Conservation (phyloP, 2,329 filamentous ascomycete species). For the Colletotrichum tropicale region DNA sequence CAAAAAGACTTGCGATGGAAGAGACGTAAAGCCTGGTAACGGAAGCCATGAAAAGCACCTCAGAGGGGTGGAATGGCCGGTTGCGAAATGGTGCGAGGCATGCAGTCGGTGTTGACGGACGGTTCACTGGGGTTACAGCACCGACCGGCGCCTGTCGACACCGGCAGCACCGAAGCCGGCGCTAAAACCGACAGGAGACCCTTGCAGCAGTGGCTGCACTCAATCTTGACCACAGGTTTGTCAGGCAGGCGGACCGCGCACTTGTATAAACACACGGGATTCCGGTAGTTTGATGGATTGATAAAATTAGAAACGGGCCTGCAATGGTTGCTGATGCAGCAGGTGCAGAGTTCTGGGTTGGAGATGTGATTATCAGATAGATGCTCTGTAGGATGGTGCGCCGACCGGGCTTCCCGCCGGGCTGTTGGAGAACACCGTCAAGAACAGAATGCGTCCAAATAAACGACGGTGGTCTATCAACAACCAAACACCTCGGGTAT, state of each 20-base stretch:
- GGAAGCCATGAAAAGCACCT: no score
- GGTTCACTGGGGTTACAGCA: background rate
- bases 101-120: no score
- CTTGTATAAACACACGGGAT: background rate
- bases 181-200: background rate
- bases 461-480: no score
- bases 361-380: background rate
- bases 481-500: no score
- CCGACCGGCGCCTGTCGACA: background rate
- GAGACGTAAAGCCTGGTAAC: no score
- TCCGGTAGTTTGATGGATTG: background rate
- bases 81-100: no score
- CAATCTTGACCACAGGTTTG: background rate
- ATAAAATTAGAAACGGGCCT: background rate
- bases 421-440: no score
- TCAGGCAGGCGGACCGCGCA: background rate
- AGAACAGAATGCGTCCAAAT: no score
- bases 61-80: no score
- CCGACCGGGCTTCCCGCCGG: no score
- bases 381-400: no score
- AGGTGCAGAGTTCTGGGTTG: background rate
- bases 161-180: background rate
- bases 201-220: background rate
- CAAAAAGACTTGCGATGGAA: no score
- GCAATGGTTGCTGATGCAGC: background rate